Conservation (phyloP, 225 moss, liverwort and hornwort genomes). For the Sphagnum tenellum region DNA sequence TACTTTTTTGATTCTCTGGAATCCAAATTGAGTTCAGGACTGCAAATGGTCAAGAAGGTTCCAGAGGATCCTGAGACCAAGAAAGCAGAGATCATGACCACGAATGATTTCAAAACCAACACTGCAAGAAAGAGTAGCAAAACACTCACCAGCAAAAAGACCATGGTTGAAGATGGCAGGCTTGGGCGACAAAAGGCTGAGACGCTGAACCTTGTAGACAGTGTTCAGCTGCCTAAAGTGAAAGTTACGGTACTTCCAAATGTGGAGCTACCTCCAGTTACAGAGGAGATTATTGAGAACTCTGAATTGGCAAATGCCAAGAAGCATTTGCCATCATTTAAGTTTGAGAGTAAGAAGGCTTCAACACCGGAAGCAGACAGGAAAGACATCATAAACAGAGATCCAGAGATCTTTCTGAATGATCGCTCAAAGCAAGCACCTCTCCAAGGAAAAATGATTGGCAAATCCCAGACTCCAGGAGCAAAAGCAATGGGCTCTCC, state of each 20-base stretch:
- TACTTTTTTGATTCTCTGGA: too few species aligned
- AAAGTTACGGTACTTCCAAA: neutral
- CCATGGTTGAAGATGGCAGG: too few species aligned
- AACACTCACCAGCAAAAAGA: too few species aligned
- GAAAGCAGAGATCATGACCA: too few species aligned
- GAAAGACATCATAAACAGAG: constrained; percentile 5
- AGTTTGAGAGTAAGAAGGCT: constrained; percentile 30
- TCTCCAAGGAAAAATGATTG: constrained; percentile 1
- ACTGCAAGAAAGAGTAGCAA: too few species aligned
- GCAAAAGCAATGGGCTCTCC: neutral
- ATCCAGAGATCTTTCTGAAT: neutral
- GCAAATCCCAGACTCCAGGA: constrained; percentile 5
- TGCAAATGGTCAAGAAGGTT: too few species aligned
- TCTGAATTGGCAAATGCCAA: constrained; percentile 21
- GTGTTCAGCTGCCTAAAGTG: too few species aligned
- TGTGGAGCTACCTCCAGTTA: constrained; percentile 2
- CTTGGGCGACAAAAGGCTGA: too few species aligned
- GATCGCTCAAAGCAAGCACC: neutral
- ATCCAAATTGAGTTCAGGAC: too few species aligned
- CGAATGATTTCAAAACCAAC: too few species aligned
- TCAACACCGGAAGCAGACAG: constrained; percentile 13
- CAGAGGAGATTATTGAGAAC: constrained; percentile 45
- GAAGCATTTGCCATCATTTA: constrained; percentile 49
- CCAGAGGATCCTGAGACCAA: too few species aligned
- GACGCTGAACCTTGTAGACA: too few species aligned